These are phyloP conservation scores for Lactarius vividus DNA, from an alignment of 768 basidiomycete genomes.

Conservation along the genomic window DNA sequence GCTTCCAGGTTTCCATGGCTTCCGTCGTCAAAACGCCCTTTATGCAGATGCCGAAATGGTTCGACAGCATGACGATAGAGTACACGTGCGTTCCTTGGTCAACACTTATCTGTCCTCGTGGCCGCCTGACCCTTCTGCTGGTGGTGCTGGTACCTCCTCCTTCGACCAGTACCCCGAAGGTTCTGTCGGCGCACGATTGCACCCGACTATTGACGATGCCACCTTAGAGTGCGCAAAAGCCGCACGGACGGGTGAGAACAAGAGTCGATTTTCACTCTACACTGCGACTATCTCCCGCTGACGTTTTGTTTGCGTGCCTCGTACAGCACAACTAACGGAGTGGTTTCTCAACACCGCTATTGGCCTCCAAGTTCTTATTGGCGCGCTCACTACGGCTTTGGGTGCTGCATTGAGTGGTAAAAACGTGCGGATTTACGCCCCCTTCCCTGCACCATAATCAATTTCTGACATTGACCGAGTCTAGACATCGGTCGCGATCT, in stretches of 20 bases:
- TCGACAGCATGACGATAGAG: neutral
- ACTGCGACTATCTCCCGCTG: neutral
- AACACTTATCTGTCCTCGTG: neutral
- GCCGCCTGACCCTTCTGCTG: neutral
- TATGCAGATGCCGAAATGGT: neutral
- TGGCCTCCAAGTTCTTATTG: constrained; percentile 32
- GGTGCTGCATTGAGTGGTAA: constrained; percentile 31
- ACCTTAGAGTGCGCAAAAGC: neutral
- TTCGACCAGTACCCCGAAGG: constrained; percentile 1
- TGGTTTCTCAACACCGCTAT: constrained; percentile 30
- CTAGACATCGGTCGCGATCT: constrained; percentile 38
- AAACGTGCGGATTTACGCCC: constrained; percentile 5
- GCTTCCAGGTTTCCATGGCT: neutral
- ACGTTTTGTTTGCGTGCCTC: neutral
- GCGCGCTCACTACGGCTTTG: constrained; percentile 33
- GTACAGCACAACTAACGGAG: constrained; percentile 24
- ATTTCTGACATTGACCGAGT: neutral
- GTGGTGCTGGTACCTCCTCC: neutral
- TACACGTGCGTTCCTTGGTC: neutral
- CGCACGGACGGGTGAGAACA: constrained; percentile 5
- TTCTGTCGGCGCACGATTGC: constrained; percentile 4
- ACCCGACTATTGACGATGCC: constrained; percentile 10
- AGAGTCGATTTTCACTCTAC: neutral
- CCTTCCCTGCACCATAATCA: neutral
- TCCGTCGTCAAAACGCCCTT: neutral